A percentile compares a stretch with the other conserved stretches of the same genome.
These are phyloP conservation scores for Penicillium argentinense DNA, from an alignment of 495 filamentous ascomycete species.

Conservation along the genomic window DNA sequence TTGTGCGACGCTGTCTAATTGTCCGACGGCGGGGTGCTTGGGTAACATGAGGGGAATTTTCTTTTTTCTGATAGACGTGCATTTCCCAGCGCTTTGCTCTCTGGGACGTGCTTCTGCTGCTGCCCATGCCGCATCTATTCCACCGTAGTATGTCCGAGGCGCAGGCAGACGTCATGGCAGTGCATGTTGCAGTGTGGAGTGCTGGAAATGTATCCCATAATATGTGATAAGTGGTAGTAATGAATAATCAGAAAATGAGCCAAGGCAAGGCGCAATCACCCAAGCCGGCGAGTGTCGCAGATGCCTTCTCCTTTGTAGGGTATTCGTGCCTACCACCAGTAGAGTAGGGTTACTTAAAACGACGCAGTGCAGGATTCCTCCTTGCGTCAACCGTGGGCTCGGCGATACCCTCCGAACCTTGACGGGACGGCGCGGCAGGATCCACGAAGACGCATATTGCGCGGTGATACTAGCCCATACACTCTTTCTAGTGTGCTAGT, in stretches of 20 bases:
- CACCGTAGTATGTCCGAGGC: constrained; percentile 20
- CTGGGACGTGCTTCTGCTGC: too few relatives aligned
- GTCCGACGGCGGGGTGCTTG: constrained; percentile 18
- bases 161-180: constrained; percentile 22
- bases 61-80: background rate
- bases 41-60: constrained; percentile 16
- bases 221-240: too few relatives aligned
- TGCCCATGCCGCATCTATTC: too few relatives aligned
- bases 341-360: background rate
- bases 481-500: background rate
- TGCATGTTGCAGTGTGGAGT: too few relatives aligned
- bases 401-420: constrained; percentile 46
- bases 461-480: too few relatives aligned
- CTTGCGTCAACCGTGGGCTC: constrained; percentile 41
- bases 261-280: too few relatives aligned
- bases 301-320: too few relatives aligned
- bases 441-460: constrained; percentile 22
- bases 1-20: constrained; percentile 17
- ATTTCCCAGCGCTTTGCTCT: background rate
- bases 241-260: too few relatives aligned
- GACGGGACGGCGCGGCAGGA: constrained; percentile 46
- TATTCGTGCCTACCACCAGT: too few relatives aligned
- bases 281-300: too few relatives aligned
- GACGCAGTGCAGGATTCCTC: too few relatives aligned
- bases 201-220: too few relatives aligned